Evolutionary conservation across 371 early-diverging fungal species (phyloP).

Genomic region (Rhizopus microsporus): DNA sequence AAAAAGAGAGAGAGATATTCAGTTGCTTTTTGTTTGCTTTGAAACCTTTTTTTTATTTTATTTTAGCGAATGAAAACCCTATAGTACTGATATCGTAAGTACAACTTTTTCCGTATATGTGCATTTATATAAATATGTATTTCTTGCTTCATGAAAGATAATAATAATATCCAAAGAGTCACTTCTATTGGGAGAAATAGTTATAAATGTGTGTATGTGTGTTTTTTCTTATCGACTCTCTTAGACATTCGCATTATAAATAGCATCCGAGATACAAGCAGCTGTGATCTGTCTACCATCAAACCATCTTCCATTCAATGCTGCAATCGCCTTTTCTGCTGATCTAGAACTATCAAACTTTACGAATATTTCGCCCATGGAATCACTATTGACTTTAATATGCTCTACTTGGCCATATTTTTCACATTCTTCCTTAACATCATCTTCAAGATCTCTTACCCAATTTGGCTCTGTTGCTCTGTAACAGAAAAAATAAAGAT

Average conservation of each 20-base stretch:
- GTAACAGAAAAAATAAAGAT: slow-evolving; percentile 6
- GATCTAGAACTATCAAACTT: slow-evolving; percentile 72
- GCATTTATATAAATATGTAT: no score
- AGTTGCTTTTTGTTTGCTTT: no score
- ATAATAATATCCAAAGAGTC: no score
- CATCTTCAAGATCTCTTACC: slow-evolving; percentile 86
- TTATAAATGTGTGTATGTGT: background rate
- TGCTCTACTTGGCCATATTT: slow-evolving; percentile 80
- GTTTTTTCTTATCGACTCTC: background rate
- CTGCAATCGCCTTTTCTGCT: slow-evolving; percentile 67
- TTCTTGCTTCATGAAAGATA: no score
- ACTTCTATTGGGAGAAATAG: no score
- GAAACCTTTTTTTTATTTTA: no score
- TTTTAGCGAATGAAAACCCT: no score
- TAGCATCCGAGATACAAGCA: slow-evolving; percentile 67
- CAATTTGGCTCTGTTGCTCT: slow-evolving; percentile 88
- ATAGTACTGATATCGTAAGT: no score
- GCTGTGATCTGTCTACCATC: slow-evolving; percentile 75
- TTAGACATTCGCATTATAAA: slow-evolving; percentile 61
- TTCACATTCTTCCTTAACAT: slow-evolving; percentile 81
- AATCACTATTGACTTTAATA: slow-evolving; percentile 72
- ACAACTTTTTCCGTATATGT: no score
- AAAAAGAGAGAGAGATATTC: no score
- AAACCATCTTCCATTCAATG: slow-evolving; percentile 80
- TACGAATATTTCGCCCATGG: slow-evolving; percentile 80